Conservation (phyloP, 768 basidiomycete species). For the Boletus reticuloceps region DNA sequence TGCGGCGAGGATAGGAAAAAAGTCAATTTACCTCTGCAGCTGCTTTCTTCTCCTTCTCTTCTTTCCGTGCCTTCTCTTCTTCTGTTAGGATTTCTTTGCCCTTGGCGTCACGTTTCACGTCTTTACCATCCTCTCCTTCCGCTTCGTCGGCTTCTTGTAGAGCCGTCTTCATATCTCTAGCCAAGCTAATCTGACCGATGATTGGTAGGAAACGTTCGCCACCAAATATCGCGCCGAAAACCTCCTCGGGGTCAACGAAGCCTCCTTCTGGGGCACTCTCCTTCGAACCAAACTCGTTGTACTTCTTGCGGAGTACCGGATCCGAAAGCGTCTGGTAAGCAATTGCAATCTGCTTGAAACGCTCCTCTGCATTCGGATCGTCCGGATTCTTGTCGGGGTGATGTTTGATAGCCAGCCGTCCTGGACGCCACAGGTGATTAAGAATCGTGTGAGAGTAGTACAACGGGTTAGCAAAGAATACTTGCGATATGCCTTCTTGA, state of each 20-base stretch:
- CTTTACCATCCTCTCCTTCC: constrained; percentile 44
- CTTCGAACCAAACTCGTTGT: constrained; percentile 89
- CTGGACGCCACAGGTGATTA: constrained; percentile 32
- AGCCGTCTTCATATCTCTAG: constrained; percentile 89
- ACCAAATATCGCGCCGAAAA: constrained; percentile 83
- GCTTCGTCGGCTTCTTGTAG: constrained; percentile 83
- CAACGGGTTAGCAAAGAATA: not conserved
- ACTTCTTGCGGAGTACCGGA: constrained; percentile 69
- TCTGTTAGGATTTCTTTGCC: constrained; percentile 54
- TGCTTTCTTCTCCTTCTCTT: constrained; percentile 67
- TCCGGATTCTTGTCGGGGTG: constrained; percentile 93
- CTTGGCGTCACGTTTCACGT: constrained; percentile 48
- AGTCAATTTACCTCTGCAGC: constrained; percentile 57
- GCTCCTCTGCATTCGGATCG: constrained; percentile 80
- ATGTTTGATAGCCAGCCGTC: constrained; percentile 83
- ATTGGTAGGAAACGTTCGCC: constrained; percentile 84
- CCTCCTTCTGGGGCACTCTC: constrained; percentile 82
- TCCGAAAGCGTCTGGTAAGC: constrained; percentile 88
- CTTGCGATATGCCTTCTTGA: constrained; percentile 89
- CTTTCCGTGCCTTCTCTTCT: constrained; percentile 72
- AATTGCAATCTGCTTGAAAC: constrained; percentile 89
- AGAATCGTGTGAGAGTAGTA: not conserved
- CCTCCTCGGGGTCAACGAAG: constrained; percentile 83
- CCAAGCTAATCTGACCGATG: constrained; percentile 86
- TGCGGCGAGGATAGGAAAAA: not conserved